Evolutionary conservation across 768 basidiomycete genomes (phyloP).

Genomic region (Baorangia bicolor): DNA sequence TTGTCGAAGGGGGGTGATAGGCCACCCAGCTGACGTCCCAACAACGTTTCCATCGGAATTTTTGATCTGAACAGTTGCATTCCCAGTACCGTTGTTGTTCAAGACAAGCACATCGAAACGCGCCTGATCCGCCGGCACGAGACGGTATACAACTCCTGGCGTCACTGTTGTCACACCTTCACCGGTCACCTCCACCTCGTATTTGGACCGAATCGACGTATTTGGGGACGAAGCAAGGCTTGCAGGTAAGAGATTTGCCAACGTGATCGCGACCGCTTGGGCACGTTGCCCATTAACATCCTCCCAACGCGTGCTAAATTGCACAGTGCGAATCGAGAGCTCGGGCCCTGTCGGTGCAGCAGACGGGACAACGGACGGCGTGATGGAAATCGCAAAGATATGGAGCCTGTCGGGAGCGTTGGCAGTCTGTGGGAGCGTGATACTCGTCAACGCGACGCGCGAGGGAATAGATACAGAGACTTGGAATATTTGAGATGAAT

Average conservation of each 20-base stretch:
- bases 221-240: slow-evolving; percentile 20
- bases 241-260: slow-evolving; percentile 49
- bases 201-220: slow-evolving; percentile 34
- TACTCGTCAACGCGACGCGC: slow-evolving; percentile 38
- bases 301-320: slow-evolving; percentile 50
- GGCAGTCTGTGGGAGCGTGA: slow-evolving; percentile 40
- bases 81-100: slow-evolving; percentile 30
- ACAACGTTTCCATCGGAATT: slow-evolving; percentile 36
- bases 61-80: slow-evolving; percentile 34
- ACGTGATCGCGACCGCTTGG: slow-evolving; percentile 50
- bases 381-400: slow-evolving; percentile 45
- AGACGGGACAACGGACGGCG: slow-evolving; percentile 33
- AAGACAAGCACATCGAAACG: slow-evolving; percentile 48
- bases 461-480: slow-evolving; percentile 45
- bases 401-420: slow-evolving; percentile 38
- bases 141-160: slow-evolving; percentile 42
- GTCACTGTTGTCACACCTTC: slow-evolving; percentile 42
- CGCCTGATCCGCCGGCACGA: slow-evolving; percentile 51
- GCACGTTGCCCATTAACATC: slow-evolving; percentile 36
- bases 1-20: slow-evolving; percentile 37
- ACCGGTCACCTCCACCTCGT: slow-evolving; percentile 39
- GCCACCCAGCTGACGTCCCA: slow-evolving; percentile 38
- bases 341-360: slow-evolving; percentile 20
- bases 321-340: slow-evolving; percentile 41
- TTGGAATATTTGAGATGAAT: slow-evolving; percentile 44